phyloP scores from a whole-genome alignment of 2,329 filamentous ascomycete species.

The Apiospora saccharicola region DNA sequence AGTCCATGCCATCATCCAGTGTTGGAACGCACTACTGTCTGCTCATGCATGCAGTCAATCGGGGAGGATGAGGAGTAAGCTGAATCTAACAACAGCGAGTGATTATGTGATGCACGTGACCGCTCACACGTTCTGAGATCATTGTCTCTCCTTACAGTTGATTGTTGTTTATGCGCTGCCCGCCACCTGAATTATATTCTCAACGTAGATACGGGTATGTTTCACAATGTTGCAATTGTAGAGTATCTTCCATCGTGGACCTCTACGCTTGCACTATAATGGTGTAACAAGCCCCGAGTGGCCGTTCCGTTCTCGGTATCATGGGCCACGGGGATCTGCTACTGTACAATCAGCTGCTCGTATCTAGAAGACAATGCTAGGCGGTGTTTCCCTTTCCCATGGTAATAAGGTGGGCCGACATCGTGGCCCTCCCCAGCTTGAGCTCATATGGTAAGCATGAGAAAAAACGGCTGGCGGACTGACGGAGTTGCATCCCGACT shows the following conservation, averaged over 20 bases:
- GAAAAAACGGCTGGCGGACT: conserved; percentile 14
- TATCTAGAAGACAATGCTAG: not conserved
- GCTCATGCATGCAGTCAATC: not conserved
- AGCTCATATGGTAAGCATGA: conserved; percentile 7
- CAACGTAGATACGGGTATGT: conserved; percentile 14
- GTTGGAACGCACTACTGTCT: not conserved
- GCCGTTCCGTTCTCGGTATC: not conserved
- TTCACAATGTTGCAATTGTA: conserved; percentile 15
- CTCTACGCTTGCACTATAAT: conserved; percentile 15
- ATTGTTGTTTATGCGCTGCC: not conserved
- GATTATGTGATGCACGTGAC: not conserved
- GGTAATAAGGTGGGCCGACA: not conserved
- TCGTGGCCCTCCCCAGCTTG: conserved; percentile 14
- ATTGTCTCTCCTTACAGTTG: conserved; percentile 8
- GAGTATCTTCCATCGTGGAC: conserved; percentile 15
- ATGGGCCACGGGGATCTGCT: not conserved
- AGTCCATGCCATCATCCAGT: not conserved
- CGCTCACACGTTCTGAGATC: not conserved
- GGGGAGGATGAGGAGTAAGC: not conserved
- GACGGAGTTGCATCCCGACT: conserved; percentile 16
- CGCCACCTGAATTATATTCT: not conserved
- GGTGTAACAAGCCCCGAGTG: conserved; percentile 1
- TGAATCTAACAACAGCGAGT: not conserved
- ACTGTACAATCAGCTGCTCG: not conserved
- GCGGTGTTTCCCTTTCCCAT: not conserved